Evolutionary conservation across 2,329 filamentous ascomycete genomes (phyloP), one percentile per base, ranked within the genome.

Genomic region (Cladosporium oxysporum): DNA sequence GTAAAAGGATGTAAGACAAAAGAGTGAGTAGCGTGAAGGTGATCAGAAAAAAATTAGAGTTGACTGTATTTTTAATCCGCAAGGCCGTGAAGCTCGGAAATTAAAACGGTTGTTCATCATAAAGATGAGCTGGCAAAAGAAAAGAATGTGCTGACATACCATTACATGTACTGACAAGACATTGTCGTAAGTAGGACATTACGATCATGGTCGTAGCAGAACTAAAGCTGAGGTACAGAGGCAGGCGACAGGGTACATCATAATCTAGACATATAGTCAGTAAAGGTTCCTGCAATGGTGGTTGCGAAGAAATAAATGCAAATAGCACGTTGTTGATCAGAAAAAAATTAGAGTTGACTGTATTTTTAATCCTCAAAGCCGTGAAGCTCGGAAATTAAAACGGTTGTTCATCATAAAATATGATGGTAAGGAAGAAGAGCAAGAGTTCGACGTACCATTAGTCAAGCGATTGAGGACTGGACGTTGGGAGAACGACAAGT

Each of bases 1-100:
- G 23, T 26, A 26, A 26, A 37, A 31, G 7, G 23, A 35, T 33
- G 23, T 12, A 21, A 47, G n/a, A 47, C 41, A 23, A 21, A n/a
- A 47, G 41, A 47, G 14, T 10, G 14, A 50, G 58, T 61, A 61
- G 21, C 37, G 53, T 18, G n/a, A 41, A 12, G 44, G 52, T 52
- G 76, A 79, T 89, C 87, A 88, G 85, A 78, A 88, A 89, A 88
- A 89, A 89, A 89, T 88, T 88, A 89, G 86, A 89, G 85, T 88
- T 47, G 41, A 47, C 41, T 47, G 82, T 85, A 85, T 85, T 81
- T 80, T 84, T 83, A 82, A 84, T 87, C 85, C 80, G 87, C 86
- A 88, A 78, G 66, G 82, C 65, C 63, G 60, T 76, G 77, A 76
- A 78, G 74, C 78, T 88, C 82, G 82, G 86, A 81, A 55, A 86